Conservation (phyloP, 1,284 basidiomycete species). For the Apiotrichum akiyoshidainum region DNA sequence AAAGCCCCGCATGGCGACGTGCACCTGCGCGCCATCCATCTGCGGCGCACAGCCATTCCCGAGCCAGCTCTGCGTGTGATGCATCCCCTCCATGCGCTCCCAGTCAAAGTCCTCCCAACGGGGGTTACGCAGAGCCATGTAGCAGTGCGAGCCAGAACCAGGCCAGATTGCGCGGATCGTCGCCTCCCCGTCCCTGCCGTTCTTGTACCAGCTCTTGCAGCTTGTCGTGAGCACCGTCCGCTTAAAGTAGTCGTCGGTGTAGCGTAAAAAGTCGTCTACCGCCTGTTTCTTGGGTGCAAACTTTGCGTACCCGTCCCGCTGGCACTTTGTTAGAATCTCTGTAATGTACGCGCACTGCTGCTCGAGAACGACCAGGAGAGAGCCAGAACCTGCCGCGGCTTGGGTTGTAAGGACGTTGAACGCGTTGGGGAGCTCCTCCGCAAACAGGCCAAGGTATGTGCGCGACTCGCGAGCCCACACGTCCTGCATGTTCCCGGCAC, state of each 20-base stretch:
- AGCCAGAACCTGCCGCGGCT: constrained; percentile 8
- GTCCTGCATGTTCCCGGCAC: constrained; percentile 34
- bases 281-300: constrained; percentile 30
- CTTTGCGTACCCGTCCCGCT: constrained; percentile 11
- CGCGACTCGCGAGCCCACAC: constrained; percentile 28
- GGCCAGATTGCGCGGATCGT: constrained; percentile 26
- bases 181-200: constrained; percentile 15
- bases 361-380: constrained; percentile 20
- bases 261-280: constrained; percentile 34
- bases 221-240: constrained; percentile 29
- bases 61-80: constrained; percentile 14
- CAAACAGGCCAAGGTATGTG: constrained; percentile 35
- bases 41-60: constrained; percentile 7
- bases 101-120: constrained; percentile 41
- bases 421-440: constrained; percentile 36
- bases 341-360: constrained; percentile 24
- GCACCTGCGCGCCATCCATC: constrained; percentile 5
- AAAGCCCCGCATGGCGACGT: constrained; percentile 8
- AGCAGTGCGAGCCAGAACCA: constrained; percentile 22
- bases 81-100: constrained; percentile 5
- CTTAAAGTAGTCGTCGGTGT: constrained; percentile 29
- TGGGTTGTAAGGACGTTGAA: constrained; percentile 11
- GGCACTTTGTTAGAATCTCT: constrained; percentile 13
- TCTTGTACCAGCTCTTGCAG: constrained; percentile 34
- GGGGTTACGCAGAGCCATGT: constrained; percentile 27